phyloP scores from a whole-genome alignment of 169 alveolate genomes.

The Prorocentrum cordatum region DNA sequence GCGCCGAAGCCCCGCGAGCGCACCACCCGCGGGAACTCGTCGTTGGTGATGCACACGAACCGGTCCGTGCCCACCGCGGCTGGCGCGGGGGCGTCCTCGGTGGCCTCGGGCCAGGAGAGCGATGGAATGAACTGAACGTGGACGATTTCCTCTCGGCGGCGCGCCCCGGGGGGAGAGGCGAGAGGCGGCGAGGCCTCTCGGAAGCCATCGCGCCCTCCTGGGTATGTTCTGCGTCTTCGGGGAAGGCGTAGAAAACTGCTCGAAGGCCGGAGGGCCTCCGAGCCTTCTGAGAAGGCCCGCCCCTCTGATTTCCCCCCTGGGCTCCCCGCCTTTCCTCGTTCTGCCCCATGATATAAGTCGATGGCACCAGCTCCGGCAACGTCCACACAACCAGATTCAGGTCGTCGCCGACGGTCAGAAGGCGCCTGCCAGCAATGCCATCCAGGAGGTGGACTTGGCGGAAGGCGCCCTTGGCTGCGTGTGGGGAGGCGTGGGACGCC shows the following conservation, averaged over 20 bases:
- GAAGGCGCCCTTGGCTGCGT: constrained; percentile 50
- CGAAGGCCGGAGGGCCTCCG: too few species aligned
- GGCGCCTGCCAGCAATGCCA: not conserved
- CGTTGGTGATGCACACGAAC: constrained; percentile 52
- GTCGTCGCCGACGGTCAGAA: not conserved
- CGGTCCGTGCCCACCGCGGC: too few species aligned
- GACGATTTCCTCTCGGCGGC: constrained; percentile 35
- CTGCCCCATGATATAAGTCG: constrained; percentile 28
- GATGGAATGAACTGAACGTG: constrained; percentile 37
- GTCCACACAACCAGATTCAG: constrained; percentile 43
- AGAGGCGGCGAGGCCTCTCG: too few species aligned
- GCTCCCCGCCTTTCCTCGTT: constrained; percentile 22
- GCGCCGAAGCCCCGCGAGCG: constrained; percentile 39
- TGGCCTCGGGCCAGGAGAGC: not conserved
- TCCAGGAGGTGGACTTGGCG: constrained; percentile 14
- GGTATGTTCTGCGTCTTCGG: too few species aligned
- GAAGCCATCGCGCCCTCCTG: too few species aligned
- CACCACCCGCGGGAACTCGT: constrained; percentile 64
- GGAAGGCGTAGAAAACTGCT: too few species aligned
- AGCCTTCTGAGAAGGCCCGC: too few species aligned
- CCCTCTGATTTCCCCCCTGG: too few species aligned
- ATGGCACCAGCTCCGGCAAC: constrained; percentile 15
- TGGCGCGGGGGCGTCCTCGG: too few species aligned
- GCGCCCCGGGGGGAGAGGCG: too few species aligned
- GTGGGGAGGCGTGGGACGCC: constrained; percentile 15